Evolutionary conservation across 1,139 yeast genomes (phyloP), one percentile per base, ranked within the genome.

Genomic region (Insectozyma bohioensis): DNA sequence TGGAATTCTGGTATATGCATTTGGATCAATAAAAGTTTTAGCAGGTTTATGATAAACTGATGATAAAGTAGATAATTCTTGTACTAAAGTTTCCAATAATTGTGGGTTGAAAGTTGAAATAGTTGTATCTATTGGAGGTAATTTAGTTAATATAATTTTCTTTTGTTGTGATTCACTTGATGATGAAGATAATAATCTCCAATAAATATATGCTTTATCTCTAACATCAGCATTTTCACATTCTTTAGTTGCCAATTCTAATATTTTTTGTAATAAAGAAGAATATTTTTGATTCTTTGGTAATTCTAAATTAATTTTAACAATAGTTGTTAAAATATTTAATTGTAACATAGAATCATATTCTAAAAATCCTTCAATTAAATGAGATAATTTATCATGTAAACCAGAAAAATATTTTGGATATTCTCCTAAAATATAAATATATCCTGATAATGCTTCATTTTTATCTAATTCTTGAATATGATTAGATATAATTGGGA

Each of bases 171-270:
- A 69, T 35, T 77, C 80, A 11, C 52, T 48, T 16, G 57, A 48
- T 1, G 63, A 51, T 18, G 83, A 65, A 0, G 96, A 86, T 38
- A 92, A 67, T 38, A 94, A 67, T 54, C 98, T 79, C 97, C 97
- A 92, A 61, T 88, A 92, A 33, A 92, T 75, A 59, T 82, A 92
- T 0, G 97, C 97, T 61, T 92, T 79, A 59, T 92, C 98, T 51
- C 97, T 76, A 24, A 92, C 85, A 57, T 92, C 98, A 2, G 95
- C 85, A 55, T 88, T 88, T 47, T 87, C 95, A 39, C 88, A 75
- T 39, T 80, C 78, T 37, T 80, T 78, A 1, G 96, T 87, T 9
- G 95, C 87, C 36, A 78, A 65, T 47, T 85, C 87, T 44, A 92
- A 69, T 4, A 86, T 73, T 30, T 69, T 71, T 56, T 90, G 95